Conservation (phyloP, 2,329 filamentous ascomycete species). For the Orbilia quercus region DNA sequence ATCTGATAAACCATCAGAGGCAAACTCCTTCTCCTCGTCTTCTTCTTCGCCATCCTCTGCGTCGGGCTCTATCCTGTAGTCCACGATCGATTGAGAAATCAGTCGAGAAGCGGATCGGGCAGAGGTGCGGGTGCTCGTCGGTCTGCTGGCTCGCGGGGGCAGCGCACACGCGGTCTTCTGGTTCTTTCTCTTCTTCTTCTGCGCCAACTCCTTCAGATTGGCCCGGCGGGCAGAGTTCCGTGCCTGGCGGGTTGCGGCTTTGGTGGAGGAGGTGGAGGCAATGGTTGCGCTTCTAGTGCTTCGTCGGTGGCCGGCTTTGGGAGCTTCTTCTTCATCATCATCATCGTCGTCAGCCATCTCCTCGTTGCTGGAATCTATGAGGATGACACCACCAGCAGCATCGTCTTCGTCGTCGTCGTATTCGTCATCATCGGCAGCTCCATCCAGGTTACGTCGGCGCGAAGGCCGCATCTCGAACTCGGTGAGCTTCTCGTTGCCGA, state of each 20-base stretch:
- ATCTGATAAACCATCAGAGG: slow-evolving; percentile 34
- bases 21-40: neutral
- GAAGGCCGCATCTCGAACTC: slow-evolving; percentile 28
- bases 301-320: slow-evolving; percentile 19
- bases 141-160: neutral
- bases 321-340: slow-evolving; percentile 17
- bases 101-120: slow-evolving; percentile 21
- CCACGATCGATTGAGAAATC: slow-evolving; percentile 26
- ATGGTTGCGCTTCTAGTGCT: slow-evolving; percentile 28
- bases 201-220: slow-evolving; percentile 11
- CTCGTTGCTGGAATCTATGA: slow-evolving; percentile 23
- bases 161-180: neutral
- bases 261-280: neutral
- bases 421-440: slow-evolving; percentile 18
- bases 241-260: slow-evolving; percentile 17
- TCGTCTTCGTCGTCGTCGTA: slow-evolving; percentile 6
- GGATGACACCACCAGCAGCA: neutral
- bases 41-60: neutral
- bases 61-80: too few species aligned
- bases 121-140: slow-evolving; percentile 31
- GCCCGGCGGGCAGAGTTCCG: slow-evolving; percentile 33
- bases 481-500: slow-evolving; percentile 32
- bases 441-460: neutral
- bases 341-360: slow-evolving; percentile 19
- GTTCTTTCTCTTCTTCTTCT: slow-evolving; percentile 7